Evolutionary conservation across 2,329 filamentous ascomycete species (phyloP), one percentile per base, ranked within the genome.

Genomic region (Cordyceps farinosa): DNA sequence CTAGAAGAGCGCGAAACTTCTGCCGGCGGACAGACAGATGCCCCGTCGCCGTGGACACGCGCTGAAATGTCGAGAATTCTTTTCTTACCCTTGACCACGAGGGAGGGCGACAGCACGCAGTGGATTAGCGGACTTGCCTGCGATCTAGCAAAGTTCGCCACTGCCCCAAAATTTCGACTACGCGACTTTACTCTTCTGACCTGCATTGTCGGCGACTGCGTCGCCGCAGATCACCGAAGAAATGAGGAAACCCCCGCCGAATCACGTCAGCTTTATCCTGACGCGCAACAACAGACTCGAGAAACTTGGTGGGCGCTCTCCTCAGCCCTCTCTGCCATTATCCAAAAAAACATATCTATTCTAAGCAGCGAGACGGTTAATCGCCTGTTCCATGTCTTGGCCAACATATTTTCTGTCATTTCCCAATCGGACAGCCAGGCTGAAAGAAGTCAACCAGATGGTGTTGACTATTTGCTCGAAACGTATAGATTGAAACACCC

Each of bases 321-420:
- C 13, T 32, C 32, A 11, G 40, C 60, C 2, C 10, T 62, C 3
- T 44, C 32, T 36, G 30, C 52, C 29, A 47, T 83, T 61, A 79
- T 87, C 50, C 83, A 86, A 36, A 87, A 84, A 67, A 80, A 82
- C 62, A 78, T 83, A 48, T 85, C 83, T 10, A 77, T 77, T 55
- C 73, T 88, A 22, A 76, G 74, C 15, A 73, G 73, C 15, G 83
- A 86, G 2, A 77, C 75, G 34, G 77, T 80, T 1, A 67, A 71
- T 15, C 64, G 61, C 17, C 70, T 78, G 13, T 72, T 85, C 22
- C 67, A 67, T 2, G 73, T 74, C 15, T 73, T 86, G 30, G 74
- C 78, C 3, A 75, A 78, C 5, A 77, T 86, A 9, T 71, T 84
- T 10, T 32, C 32, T 22, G 10, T 51, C 44, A 34, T 62, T 63